Evolutionary conservation across 1,284 basidiomycete species (phyloP).

Genomic region (Microbotryum intermedium): DNA sequence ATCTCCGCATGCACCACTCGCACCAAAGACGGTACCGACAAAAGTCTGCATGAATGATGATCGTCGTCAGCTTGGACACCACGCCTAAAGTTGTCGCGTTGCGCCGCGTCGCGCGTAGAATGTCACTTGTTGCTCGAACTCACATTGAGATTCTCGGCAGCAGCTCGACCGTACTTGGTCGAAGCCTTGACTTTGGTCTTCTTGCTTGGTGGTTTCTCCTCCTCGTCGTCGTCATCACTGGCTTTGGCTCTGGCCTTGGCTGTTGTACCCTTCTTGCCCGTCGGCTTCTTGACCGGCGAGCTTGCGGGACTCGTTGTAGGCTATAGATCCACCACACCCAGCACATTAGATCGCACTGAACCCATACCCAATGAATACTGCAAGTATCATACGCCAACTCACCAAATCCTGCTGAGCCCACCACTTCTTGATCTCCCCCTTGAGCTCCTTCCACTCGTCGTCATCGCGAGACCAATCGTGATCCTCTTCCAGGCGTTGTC

Average conservation of each 20-base stretch:
- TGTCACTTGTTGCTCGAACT: background rate
- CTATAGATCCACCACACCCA: background rate
- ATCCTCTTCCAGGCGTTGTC: background rate
- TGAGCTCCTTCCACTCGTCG: background rate
- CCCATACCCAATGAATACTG: background rate
- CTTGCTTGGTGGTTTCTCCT: no score
- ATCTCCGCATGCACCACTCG: constrained; percentile 45
- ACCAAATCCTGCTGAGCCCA: background rate
- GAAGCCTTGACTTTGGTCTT: background rate
- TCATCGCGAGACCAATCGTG: background rate
- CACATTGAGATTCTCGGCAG: background rate
- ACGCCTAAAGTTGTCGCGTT: background rate
- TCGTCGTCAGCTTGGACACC: background rate
- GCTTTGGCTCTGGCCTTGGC: background rate
- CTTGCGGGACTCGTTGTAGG: background rate
- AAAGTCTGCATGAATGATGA: background rate
- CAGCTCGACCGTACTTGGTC: background rate
- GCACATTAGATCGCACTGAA: background rate
- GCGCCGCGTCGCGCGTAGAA: background rate
- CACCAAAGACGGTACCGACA: background rate
- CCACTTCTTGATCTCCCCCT: background rate
- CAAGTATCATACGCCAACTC: no score
- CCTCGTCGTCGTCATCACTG: no score
- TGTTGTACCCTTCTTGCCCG: background rate
- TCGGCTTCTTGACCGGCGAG: background rate